Conservation (phyloP, 495 filamentous ascomycete species). For the Viridothelium virens region DNA sequence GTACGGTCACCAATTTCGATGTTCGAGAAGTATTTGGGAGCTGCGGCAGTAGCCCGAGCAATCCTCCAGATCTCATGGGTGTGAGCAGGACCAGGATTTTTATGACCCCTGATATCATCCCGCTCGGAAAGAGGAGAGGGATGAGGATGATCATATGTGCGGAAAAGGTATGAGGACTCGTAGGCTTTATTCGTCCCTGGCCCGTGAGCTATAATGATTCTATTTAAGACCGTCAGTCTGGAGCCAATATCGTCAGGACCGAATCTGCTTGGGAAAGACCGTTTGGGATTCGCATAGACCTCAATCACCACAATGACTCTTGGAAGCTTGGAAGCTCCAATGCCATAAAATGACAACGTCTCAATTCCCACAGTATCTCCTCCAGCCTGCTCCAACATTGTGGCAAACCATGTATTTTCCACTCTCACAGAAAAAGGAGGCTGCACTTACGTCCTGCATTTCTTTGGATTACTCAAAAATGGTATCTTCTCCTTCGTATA, state of each 20-base stretch:
- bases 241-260: too few species aligned
- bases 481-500: conserved; percentile 7
- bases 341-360: too few species aligned
- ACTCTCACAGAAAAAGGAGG: neutral
- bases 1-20: neutral
- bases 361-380: too few species aligned
- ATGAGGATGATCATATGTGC: conserved; percentile 7
- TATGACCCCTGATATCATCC: neutral
- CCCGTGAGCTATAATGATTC: neutral
- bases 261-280: too few species aligned
- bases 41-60: conserved; percentile 1
- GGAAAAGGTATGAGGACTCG: conserved; percentile 3
- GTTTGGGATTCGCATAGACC: too few species aligned
- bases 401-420: neutral
- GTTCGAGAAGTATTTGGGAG: conserved; percentile 4
- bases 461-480: neutral
- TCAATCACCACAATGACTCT: too few species aligned
- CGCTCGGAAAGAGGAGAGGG: conserved; percentile 2
- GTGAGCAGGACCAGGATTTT: conserved; percentile 6
- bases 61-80: conserved; percentile 8
- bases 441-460: conserved; percentile 2
- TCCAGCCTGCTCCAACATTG: too few species aligned
- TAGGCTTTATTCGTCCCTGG: conserved; percentile 1
- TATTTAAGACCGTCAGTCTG: neutral
- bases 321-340: too few species aligned